Conservation (phyloP, 2,329 filamentous ascomycete species). For the Camillea tinctor region DNA sequence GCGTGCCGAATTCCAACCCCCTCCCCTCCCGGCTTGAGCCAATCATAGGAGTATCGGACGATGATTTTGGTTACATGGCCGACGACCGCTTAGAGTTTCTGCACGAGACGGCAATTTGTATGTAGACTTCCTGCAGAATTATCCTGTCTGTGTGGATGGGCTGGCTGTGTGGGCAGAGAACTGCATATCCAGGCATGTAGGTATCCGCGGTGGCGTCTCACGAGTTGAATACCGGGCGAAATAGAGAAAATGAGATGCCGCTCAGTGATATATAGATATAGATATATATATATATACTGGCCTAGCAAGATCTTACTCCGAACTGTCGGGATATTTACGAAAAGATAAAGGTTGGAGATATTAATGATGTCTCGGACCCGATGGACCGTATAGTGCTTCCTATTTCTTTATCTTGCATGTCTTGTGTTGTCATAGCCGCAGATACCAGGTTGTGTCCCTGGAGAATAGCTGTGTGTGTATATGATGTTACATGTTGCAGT, state of each 20-base stretch:
- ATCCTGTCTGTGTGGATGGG: background rate
- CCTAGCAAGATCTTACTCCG: no score
- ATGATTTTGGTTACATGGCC: background rate
- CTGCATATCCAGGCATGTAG: background rate
- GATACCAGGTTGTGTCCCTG: no score
- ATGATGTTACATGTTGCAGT: background rate
- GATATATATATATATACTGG: no score
- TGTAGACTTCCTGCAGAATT: background rate
- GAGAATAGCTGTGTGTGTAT: no score
- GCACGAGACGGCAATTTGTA: background rate
- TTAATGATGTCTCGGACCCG: no score
- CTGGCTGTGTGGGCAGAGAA: background rate
- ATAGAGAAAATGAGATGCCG: no score
- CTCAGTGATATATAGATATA: no score
- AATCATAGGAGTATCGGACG: background rate
- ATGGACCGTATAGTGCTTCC: no score
- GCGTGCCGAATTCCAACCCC: background rate
- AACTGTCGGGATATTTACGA: no score
- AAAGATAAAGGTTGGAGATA: no score
- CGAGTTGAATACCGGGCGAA: background rate
- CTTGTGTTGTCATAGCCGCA: background rate
- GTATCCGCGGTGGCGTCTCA: background rate
- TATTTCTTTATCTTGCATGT: background rate
- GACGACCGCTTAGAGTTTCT: conserved; percentile 1
- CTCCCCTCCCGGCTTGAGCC: no score